Base-by-base conservation (phyloP, 768 basidiomycete species). In the Hypholoma fasciculare region DNA sequence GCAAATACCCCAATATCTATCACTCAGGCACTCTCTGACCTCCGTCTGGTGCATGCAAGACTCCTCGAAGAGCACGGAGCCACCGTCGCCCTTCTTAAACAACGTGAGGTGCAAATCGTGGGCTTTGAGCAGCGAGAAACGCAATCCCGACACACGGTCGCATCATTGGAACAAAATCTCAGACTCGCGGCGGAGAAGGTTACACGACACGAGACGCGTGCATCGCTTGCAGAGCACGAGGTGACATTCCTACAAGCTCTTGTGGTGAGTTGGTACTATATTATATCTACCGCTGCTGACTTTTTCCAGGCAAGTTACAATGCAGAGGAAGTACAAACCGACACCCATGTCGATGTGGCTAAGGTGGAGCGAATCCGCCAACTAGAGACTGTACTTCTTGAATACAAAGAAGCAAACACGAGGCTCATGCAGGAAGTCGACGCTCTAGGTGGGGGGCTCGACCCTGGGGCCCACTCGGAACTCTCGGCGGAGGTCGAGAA, bases 11-110 rank as follows among this genome's bases (percentile, higher is more conserved):
- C 86, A 1, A 71, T 88, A 7, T 76, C 85, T 1, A 68, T 83
- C n/a, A 81, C 85, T 1, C 82, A 86, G 58, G 77, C 73, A 26
- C 78, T 91, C 11, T 78, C 89, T 0, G 68, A 74, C 4, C 78
- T 92, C 4, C 86, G 89, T 1, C 75, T 89, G 0, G 68, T 78
- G 0, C 83, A 92, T 58, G 88, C 87, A 0, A 76, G 76, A 7
- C 73, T 91, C 0, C 78, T 90, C 1, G 88, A 90, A 62, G 83
- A 88, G 37, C 82, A 89, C 30, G 89, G 90, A 1, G 75, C 82
- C 0, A 83, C 78, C 20, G 57, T 68, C 0, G 87, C 88, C 0
- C 65, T 81, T 7, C 76, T 89, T 3, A 79, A 77, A 0, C 75
- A 73, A 16, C 81, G 83, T 17, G 84, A 88, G 60, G 74, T 75